A percentile compares a stretch with the other conserved stretches of the same genome.
Evolutionary conservation across 2,329 filamentous ascomycete species (phyloP).

Genomic region (Fusarium dlaminii): DNA sequence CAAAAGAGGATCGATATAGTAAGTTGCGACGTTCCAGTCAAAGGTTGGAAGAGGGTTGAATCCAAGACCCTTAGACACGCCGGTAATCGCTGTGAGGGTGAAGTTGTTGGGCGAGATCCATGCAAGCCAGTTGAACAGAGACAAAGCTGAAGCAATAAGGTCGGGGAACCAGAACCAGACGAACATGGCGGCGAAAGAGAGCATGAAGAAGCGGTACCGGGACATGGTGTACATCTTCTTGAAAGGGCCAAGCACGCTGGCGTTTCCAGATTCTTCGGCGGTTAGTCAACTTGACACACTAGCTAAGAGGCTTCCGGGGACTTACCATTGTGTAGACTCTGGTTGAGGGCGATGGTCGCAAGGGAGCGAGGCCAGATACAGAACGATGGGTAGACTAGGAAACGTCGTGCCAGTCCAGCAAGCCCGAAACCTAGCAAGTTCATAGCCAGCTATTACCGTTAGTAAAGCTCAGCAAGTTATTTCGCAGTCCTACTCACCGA

Average conservation of each 20-base stretch:
- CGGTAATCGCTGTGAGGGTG: conserved; percentile 54
- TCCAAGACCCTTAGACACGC: conserved; percentile 52
- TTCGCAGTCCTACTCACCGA: not conserved
- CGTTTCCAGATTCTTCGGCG: not conserved
- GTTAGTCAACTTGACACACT: accelerated
- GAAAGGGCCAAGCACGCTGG: conserved; percentile 23
- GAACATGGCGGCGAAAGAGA: conserved; percentile 33
- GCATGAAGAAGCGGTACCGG: conserved; percentile 33
- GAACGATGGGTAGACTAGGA: conserved; percentile 59
- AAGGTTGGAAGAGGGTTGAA: conserved; percentile 62
- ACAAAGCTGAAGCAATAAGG: conserved; percentile 25
- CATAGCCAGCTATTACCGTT: conserved; percentile 3
- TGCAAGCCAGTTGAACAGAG: conserved; percentile 63
- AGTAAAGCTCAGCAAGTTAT: accelerated
- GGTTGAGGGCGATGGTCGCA: conserved; percentile 34
- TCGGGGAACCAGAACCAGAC: conserved; percentile 41
- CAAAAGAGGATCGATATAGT: conserved; percentile 29
- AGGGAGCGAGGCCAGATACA: conserved; percentile 49
- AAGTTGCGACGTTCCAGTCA: conserved; percentile 55
- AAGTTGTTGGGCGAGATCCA: conserved; percentile 62
- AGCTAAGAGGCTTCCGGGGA: accelerated
- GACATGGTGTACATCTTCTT: conserved; percentile 34
- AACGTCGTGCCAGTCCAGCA: conserved; percentile 59
- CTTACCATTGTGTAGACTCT: conserved; percentile 32
- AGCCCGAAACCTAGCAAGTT: conserved; percentile 64